Base-by-base conservation (phyloP, 257 asterid species). In the Jaltomata sinuosa region DNA sequence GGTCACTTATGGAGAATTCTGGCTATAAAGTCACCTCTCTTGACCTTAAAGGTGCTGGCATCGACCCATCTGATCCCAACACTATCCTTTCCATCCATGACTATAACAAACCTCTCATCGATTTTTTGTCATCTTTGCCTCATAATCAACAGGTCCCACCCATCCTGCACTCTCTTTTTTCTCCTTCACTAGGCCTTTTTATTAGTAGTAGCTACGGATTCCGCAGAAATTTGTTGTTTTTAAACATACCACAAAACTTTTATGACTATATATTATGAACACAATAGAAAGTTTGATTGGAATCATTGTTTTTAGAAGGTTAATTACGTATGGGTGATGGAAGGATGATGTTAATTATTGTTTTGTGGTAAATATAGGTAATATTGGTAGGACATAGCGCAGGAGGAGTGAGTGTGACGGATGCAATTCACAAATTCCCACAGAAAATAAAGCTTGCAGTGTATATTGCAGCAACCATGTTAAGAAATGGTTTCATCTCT, bases 331-430 rank as follows among this genome's bases (percentile, higher is more conserved):
- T 38, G 7, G 42, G 6, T 38, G 42, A 38, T 38, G 79, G 45
- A 71, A 71, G 50, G 29, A 38, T 71, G 79, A 54, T 54, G 29
- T 11, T n/a, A n/a, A n/a, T n/a, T 54, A 54, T 15, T 16, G 31
- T 61, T 45, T 21, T 31, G 31, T 3, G 62, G 2, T 59, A 59
- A 25, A 42, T 85, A 87, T 90, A 94, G 99, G 97, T 96, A 34
- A 91, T 96, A 8, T 62, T 96, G 89, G 99, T 96, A 4, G 99
- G 98, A 40, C 98, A 96, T 57, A 96, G 98, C 25, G 98, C 98
- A 0, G 99, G 97, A 14, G 99, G 99, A 4, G 85, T 92, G 15
- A 93, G 94, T 62, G 61, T 94, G 8, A 92, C 88, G 0, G 94
- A 94, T 74, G 98, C 94, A 25, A 92, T 87, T 74, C 85, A 90